Conservation (phyloP, 2,329 filamentous ascomycete species). For the Penicillium brevicompactum region DNA sequence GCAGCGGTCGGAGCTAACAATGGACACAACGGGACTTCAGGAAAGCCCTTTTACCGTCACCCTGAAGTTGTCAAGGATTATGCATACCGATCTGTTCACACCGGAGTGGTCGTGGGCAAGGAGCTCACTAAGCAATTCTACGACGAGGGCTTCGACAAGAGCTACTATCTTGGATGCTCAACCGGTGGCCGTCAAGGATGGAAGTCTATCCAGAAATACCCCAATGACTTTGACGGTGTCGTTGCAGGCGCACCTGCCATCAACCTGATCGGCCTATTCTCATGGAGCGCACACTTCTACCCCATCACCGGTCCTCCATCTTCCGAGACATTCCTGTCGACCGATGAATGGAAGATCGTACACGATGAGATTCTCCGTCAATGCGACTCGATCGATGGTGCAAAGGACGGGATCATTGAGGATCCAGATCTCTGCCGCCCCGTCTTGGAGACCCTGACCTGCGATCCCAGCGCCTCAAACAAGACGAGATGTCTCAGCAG, state of each 20-base stretch:
- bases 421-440: constrained; percentile 40
- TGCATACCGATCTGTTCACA: constrained; percentile 49
- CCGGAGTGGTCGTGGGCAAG: constrained; percentile 43
- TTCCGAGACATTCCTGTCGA: constrained; percentile 32
- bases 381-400: constrained; percentile 36
- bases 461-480: constrained; percentile 19
- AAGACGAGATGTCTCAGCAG: constrained; percentile 32
- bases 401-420: constrained; percentile 40
- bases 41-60: constrained; percentile 50
- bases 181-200: constrained; percentile 53
- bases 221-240: constrained; percentile 53
- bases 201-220: constrained; percentile 49
- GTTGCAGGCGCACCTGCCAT: constrained; percentile 48
- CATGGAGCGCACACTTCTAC: constrained; percentile 49
- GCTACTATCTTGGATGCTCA: constrained; percentile 53
- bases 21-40: constrained; percentile 53
- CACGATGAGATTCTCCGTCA: constrained; percentile 41
- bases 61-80: constrained; percentile 52
- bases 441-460: constrained; percentile 35
- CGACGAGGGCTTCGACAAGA: constrained; percentile 42
- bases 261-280: constrained; percentile 47
- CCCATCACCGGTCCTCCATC: constrained; percentile 41
- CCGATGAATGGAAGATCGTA: constrained; percentile 34
- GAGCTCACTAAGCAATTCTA: constrained; percentile 45
- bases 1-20: constrained; percentile 53